A percentile compares a stretch with the other conserved stretches of the same genome.
phyloP scores from a whole-genome alignment of 805 yeast genomes.

The Brettanomyces nanus region DNA sequence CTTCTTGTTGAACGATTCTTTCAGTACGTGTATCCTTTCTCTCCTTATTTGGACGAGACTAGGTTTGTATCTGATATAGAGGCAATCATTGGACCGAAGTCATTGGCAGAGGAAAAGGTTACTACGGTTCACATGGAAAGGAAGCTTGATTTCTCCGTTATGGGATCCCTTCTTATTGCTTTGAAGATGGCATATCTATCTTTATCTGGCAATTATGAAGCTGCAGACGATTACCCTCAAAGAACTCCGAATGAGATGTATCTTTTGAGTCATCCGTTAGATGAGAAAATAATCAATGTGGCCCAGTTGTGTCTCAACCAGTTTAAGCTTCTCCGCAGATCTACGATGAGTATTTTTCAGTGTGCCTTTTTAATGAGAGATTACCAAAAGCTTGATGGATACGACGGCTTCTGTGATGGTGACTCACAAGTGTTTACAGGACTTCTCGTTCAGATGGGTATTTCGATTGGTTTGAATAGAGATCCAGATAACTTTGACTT shows the following conservation, averaged over 20 bases:
- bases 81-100: constrained; percentile 27
- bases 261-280: constrained; percentile 38
- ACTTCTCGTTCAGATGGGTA: constrained; percentile 59
- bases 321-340: constrained; percentile 40
- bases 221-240: constrained; percentile 17
- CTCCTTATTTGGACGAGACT: constrained; percentile 38
- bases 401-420: constrained; percentile 48
- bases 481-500: constrained; percentile 49
- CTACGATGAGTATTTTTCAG: constrained; percentile 45
- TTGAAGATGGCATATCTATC: constrained; percentile 34
- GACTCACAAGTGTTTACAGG: constrained; percentile 49
- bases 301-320: constrained; percentile 51
- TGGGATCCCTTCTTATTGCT: constrained; percentile 38
- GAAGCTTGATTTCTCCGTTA: constrained; percentile 38
- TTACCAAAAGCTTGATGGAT: constrained; percentile 42
- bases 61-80: constrained; percentile 26
- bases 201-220: constrained; percentile 25
- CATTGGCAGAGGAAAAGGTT: constrained; percentile 25
- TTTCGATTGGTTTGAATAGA: constrained; percentile 58
- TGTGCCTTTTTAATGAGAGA: constrained; percentile 43
- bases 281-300: constrained; percentile 33
- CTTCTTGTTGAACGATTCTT: constrained; percentile 38
- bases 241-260: constrained; percentile 25
- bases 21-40: constrained; percentile 35
- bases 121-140: constrained; percentile 28